Conservation (phyloP, 306 rosid genomes). For the Arachis stenosperma region DNA sequence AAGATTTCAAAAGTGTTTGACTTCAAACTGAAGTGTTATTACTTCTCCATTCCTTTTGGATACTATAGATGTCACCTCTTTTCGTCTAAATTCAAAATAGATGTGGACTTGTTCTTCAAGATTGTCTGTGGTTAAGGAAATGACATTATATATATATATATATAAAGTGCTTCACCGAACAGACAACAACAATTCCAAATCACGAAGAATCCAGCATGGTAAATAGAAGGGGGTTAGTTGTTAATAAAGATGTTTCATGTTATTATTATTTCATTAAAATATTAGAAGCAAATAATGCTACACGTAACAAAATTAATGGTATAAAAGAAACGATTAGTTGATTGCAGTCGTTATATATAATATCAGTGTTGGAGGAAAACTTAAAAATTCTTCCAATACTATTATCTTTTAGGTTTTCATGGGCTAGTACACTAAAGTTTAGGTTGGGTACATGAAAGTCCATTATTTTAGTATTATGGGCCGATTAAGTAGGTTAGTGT, state of each 20-base stretch:
- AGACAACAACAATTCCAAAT: neutral
- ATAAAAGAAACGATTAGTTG: constrained; percentile 1
- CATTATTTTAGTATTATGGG: neutral
- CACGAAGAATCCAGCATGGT: constrained; percentile 3
- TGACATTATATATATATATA: constrained; percentile 32
- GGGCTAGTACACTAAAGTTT: neutral
- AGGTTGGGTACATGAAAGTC: neutral
- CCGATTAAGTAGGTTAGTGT: neutral
- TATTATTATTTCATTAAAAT: neutral
- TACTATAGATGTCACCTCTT: constrained; percentile 1
- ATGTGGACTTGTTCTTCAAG: constrained; percentile 21
- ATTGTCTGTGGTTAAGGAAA: constrained; percentile 38
- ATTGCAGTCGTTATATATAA: neutral
- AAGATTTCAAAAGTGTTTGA: constrained; percentile 9
- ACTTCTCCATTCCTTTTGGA: neutral
- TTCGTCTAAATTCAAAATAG: constrained; percentile 12
- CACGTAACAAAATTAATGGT: neutral
- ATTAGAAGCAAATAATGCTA: neutral
- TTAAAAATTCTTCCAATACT: no score
- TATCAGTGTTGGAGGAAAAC: no score
- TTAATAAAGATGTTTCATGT: constrained; percentile 3
- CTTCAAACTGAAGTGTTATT: constrained; percentile 34
- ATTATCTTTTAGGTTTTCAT: neutral
- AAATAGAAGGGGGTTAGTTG: neutral
- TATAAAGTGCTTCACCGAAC: constrained; percentile 35